phyloP scores from a whole-genome alignment of 805 yeast species.

The Barnettozyma sp. region DNA sequence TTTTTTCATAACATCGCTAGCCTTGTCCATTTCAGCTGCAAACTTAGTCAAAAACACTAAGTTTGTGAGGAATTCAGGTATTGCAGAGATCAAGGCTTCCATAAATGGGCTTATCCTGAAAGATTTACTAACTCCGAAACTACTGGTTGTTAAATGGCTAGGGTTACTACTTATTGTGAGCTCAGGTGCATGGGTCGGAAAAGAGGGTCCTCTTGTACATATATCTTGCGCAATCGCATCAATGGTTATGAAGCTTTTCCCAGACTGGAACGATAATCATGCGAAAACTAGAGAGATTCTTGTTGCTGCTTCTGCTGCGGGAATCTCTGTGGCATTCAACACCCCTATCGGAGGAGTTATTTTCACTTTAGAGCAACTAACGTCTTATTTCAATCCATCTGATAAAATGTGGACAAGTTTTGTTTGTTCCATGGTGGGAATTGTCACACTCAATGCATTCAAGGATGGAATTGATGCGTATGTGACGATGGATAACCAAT shows the following conservation, averaged over 20 bases:
- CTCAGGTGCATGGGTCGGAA: constrained; percentile 77
- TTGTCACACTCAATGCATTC: constrained; percentile 47
- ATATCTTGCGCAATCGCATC: constrained; percentile 57
- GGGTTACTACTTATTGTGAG: constrained; percentile 63
- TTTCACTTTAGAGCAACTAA: constrained; percentile 64
- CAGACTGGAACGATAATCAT: constrained; percentile 36
- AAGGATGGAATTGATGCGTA: constrained; percentile 47
- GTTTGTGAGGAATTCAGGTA: constrained; percentile 51
- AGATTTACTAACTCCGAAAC: constrained; percentile 43
- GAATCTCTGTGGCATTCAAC: constrained; percentile 78
- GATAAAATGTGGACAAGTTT: constrained; percentile 78
- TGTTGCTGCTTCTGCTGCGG: constrained; percentile 75
- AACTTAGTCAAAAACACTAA: constrained; percentile 26
- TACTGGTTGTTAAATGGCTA: constrained; percentile 47
- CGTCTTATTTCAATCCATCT: constrained; percentile 55
- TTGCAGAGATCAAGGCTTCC: constrained; percentile 64
- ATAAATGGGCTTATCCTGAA: constrained; percentile 57
- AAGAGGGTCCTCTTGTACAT: constrained; percentile 84
- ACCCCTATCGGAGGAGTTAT: constrained; percentile 87
- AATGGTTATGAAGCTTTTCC: constrained; percentile 29
- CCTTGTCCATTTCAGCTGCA: constrained; percentile 35
- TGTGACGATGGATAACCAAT: constrained; percentile 62
- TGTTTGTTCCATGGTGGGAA: constrained; percentile 69
- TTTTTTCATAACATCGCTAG: constrained; percentile 31
- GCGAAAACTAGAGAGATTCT: constrained; percentile 59